A percentile compares a stretch with the other conserved stretches of the same genome.
phyloP scores from a whole-genome alignment of 2,329 filamentous ascomycete genomes.

The Stachybotrys chartarum region DNA sequence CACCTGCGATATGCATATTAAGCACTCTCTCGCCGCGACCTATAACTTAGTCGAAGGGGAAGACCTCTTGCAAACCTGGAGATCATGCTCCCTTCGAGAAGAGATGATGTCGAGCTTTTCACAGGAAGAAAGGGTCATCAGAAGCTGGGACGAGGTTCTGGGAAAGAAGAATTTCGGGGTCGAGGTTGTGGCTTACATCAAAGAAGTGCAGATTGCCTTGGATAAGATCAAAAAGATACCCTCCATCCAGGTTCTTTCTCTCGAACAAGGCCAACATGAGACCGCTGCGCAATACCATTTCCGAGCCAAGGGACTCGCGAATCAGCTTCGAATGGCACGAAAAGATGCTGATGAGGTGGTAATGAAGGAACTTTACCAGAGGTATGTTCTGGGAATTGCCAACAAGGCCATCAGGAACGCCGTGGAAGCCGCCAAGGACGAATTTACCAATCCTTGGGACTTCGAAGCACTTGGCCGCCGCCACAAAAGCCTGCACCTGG shows the following conservation, averaged over 20 bases:
- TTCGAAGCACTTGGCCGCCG: conserved; percentile 36
- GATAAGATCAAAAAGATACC: conserved; percentile 44
- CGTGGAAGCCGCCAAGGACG: conserved; percentile 19
- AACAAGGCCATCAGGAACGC: conserved; percentile 35
- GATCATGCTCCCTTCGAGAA: conserved; percentile 13
- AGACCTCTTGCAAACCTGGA: conserved; percentile 34
- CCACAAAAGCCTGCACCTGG: conserved; percentile 51
- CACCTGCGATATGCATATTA: conserved; percentile 15
- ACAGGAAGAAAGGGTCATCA: conserved; percentile 27
- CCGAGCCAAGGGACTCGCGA: conserved; percentile 25
- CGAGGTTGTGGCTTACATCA: conserved; percentile 44
- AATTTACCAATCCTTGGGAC: conserved; percentile 8
- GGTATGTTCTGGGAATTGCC: conserved; percentile 48
- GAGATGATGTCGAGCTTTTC: conserved; percentile 9
- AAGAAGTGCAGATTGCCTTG: conserved; percentile 40
- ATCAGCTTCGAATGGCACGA: conserved; percentile 29
- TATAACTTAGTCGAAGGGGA: conserved; percentile 51
- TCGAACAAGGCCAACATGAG: conserved; percentile 49
- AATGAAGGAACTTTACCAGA: conserved; percentile 21
- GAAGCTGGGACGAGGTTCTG: conserved; percentile 39
- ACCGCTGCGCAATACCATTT: conserved; percentile 40
- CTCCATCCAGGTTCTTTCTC: conserved; percentile 43
- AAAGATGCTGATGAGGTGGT: conserved; percentile 8
- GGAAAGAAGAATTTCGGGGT: conserved; percentile 28
- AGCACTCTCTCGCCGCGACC: conserved; percentile 46